Evolutionary conservation across 768 basidiomycete genomes (phyloP).

Genomic region (Termitomyces sp.): DNA sequence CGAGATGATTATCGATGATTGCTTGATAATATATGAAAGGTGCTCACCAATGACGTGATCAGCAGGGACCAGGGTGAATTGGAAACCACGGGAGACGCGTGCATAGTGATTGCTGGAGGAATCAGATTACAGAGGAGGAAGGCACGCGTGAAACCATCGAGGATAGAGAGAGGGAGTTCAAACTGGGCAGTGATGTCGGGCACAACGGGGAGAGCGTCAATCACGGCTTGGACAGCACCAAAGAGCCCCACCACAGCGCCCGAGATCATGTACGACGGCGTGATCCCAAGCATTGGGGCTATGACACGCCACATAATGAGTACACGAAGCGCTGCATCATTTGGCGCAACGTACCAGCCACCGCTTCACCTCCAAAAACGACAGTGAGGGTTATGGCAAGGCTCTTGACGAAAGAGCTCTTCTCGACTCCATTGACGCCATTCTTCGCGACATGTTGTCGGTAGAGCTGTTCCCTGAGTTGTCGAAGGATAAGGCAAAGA

Average conservation of each 20-base stretch:
- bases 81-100: constrained; percentile 44
- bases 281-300: constrained; percentile 61
- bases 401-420: constrained; percentile 54
- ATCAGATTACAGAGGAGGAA: constrained; percentile 75
- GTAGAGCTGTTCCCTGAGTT: constrained; percentile 51
- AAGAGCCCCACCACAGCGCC: constrained; percentile 64
- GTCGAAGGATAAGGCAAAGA: constrained; percentile 64
- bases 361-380: constrained; percentile 76
- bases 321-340: neutral
- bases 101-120: constrained; percentile 58
- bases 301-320: constrained; percentile 6
- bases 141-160: constrained; percentile 79
- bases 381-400: constrained; percentile 55
- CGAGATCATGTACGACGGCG: constrained; percentile 80
- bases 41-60: constrained; percentile 62
- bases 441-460: constrained; percentile 39
- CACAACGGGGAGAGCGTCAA: constrained; percentile 54
- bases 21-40: neutral
- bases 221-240: constrained; percentile 50
- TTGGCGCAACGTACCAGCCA: constrained; percentile 45
- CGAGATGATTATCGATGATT: neutral
- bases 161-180: constrained; percentile 67
- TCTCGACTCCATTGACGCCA: constrained; percentile 33
- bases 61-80: constrained; percentile 76
- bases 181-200: constrained; percentile 46